Conservation (phyloP, 2,329 filamentous ascomycete species). For the Hypoxylon sp. region DNA sequence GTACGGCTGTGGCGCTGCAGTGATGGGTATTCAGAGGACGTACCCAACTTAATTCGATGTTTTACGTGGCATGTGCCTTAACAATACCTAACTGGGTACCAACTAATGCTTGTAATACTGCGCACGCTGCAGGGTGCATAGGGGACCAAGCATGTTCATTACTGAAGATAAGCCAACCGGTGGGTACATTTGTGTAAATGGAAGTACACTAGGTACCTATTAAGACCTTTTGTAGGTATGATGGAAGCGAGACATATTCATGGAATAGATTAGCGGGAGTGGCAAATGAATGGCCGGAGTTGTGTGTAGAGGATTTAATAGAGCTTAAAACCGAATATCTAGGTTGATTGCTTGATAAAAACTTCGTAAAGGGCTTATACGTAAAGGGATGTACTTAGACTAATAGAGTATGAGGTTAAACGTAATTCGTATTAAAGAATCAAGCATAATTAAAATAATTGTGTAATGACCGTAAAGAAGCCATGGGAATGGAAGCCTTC, state of each 20-base stretch:
- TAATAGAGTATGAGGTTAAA: not conserved
- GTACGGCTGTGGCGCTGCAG: slow-evolving; percentile 32
- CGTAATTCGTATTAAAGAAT: not conserved
- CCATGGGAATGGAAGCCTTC: not conserved
- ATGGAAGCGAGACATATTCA: slow-evolving; percentile 13
- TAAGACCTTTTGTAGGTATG: not conserved
- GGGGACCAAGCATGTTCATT: slow-evolving; percentile 31
- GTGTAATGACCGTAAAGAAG: not conserved
- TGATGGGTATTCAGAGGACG: slow-evolving; percentile 21
- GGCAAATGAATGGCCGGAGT: slow-evolving; percentile 25
- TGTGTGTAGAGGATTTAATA: slow-evolving; percentile 10
- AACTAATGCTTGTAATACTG: slow-evolving; percentile 36
- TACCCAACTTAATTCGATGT: slow-evolving; percentile 28
- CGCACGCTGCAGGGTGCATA: slow-evolving; percentile 36
- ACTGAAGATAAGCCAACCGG: slow-evolving; percentile 33
- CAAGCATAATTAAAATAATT: slow-evolving; percentile 2
- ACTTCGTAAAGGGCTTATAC: not conserved
- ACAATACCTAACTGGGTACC: slow-evolving; percentile 28
- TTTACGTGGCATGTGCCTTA: slow-evolving; percentile 27
- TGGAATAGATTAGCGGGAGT: slow-evolving; percentile 11
- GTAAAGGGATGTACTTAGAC: not conserved
- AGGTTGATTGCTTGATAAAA: not conserved
- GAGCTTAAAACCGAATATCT: not conserved
- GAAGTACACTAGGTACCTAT: not conserved
- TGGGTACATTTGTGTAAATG: not conserved